Percentiles rank a stretch among this genome's conserved stretches.
These are phyloP conservation scores for Smallanthus sonchifolius DNA, from an alignment of 129 eudicot species.

Conservation along the genomic window DNA sequence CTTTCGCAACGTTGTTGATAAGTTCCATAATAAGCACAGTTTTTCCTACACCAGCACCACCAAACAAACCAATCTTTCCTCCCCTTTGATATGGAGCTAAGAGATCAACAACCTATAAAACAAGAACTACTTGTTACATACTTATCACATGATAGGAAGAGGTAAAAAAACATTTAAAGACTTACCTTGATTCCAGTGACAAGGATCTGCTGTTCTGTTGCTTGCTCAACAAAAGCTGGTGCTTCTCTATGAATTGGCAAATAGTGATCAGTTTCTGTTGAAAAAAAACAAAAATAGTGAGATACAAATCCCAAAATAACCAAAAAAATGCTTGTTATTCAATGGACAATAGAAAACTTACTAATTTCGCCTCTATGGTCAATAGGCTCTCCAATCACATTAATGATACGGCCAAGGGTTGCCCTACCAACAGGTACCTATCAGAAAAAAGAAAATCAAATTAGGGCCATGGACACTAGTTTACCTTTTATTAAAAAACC, in stretches of 20 bases:
- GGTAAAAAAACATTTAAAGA: background rate
- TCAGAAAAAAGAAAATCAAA: background rate
- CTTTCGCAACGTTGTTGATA: constrained; percentile 95
- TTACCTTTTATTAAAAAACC: background rate
- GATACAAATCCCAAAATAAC: background rate
- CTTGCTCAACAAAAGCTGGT: constrained; percentile 93
- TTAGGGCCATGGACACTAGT: constrained; percentile 4
- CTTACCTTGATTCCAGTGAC: constrained; percentile 94
- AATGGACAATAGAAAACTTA: constrained; percentile 30
- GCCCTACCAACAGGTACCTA: constrained; percentile 98
- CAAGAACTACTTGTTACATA: background rate
- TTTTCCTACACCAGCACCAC: constrained; percentile 99
- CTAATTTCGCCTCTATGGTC: constrained; percentile 82
- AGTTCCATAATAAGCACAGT: constrained; percentile 99
- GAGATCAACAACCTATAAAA: constrained; percentile 81
- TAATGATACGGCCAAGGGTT: constrained; percentile 96
- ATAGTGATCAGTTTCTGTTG: constrained; percentile 73
- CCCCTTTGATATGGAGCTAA: constrained; percentile 98
- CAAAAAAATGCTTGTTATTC: background rate
- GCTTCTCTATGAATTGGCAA: constrained; percentile 97
- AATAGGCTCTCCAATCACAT: constrained; percentile 97
- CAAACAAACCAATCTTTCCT: constrained; percentile 95
- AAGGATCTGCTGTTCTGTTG: constrained; percentile 93
- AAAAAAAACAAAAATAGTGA: background rate
- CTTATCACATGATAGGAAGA: background rate